These are phyloP conservation scores for Rhynchospora breviuscula DNA, from an alignment of 176 grass and related monocot species.

Conservation along the genomic window DNA sequence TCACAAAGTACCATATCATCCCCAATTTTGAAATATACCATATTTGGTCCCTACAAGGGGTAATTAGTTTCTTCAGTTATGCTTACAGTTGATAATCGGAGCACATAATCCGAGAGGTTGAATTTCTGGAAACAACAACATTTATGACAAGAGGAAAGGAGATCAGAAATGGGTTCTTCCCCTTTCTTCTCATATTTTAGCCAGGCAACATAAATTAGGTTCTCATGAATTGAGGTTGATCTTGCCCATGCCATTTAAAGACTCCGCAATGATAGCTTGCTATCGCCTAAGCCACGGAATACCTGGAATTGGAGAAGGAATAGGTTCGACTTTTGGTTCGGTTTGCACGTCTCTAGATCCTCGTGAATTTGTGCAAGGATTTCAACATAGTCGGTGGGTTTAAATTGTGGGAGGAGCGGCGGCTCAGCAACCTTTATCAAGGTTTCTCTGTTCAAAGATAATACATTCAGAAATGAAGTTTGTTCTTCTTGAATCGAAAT, in stretches of 20 bases:
- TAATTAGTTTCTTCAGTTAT: conserved; percentile 24
- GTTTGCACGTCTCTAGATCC: conserved; percentile 74
- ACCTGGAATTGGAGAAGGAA: conserved; percentile 88
- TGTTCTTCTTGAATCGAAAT: neutral
- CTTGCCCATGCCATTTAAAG: conserved; percentile 87
- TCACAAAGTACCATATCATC: conserved; percentile 84
- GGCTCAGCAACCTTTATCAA: conserved; percentile 82
- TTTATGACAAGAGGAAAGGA: conserved; percentile 74
- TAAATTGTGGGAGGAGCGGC: conserved; percentile 55
- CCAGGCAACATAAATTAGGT: conserved; percentile 82
- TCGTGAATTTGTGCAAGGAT: conserved; percentile 86
- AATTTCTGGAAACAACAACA: conserved; percentile 71
- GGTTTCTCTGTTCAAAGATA: conserved; percentile 57
- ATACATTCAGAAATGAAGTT: neutral
- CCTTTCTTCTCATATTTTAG: conserved; percentile 90
- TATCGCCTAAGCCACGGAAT: conserved; percentile 73
- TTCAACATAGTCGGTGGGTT: conserved; percentile 73
- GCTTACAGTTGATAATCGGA: conserved; percentile 38
- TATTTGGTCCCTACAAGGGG: conserved; percentile 29
- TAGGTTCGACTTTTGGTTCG: conserved; percentile 52
- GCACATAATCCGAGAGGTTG: conserved; percentile 67
- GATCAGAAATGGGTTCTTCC: conserved; percentile 75
- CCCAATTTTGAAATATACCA: conserved; percentile 65
- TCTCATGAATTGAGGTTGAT: conserved; percentile 77
- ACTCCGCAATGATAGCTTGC: conserved; percentile 67